phyloP scores from a whole-genome alignment of 169 alveolate species.

The Plasmodium fragile region DNA sequence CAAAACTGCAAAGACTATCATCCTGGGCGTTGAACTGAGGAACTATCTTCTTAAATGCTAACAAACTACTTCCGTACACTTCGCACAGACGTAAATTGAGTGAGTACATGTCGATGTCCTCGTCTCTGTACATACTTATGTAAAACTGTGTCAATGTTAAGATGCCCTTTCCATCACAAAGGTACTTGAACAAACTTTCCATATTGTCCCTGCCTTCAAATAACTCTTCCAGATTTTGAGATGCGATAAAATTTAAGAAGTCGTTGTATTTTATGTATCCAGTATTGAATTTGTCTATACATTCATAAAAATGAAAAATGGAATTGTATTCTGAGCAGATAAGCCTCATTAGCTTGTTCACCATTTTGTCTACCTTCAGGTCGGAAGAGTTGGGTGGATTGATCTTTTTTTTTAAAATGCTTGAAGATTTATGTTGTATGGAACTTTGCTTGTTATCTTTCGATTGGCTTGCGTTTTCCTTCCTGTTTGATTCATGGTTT shows the following conservation, averaged over 20 bases:
- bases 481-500: not conserved
- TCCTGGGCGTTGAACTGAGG: not conserved
- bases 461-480: not conserved
- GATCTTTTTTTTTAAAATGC: slow-evolving; percentile 64
- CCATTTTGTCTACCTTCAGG: slow-evolving; percentile 11
- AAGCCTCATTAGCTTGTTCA: slow-evolving; percentile 19
- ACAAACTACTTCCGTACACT: slow-evolving; percentile 36
- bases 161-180: slow-evolving; percentile 46
- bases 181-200: slow-evolving; percentile 38
- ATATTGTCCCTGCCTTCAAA: slow-evolving; percentile 55
- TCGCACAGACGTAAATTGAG: slow-evolving; percentile 54
- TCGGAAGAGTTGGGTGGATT: slow-evolving; percentile 25
- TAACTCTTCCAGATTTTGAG: slow-evolving; percentile 30
- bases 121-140: slow-evolving; percentile 35
- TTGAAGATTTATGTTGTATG: slow-evolving; percentile 33
- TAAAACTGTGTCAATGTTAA: slow-evolving; percentile 59
- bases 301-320: slow-evolving; percentile 69
- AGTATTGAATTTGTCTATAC: slow-evolving; percentile 70
- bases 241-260: slow-evolving; percentile 27
- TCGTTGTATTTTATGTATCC: slow-evolving; percentile 71
- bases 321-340: slow-evolving; percentile 59
- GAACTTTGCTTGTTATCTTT: not conserved
- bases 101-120: slow-evolving; percentile 44
- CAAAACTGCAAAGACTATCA: slow-evolving; percentile 9
- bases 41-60: slow-evolving; percentile 52